phyloP scores from a whole-genome alignment of 352 stramenopile species.

The Pythium aquatile region DNA sequence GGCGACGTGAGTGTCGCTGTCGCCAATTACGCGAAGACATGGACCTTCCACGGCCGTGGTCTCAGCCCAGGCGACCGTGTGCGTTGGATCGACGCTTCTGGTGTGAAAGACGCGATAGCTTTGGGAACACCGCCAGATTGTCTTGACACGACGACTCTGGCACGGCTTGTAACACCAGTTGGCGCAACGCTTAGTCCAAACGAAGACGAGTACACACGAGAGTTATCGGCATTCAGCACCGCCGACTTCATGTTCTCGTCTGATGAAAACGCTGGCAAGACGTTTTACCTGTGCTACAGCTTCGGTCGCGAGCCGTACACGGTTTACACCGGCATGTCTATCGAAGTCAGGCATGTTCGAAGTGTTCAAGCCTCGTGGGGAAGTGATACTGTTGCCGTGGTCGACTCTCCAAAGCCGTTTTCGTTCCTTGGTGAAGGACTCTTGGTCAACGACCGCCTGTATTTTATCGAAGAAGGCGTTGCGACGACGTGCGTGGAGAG shows the following conservation, averaged over 20 bases:
- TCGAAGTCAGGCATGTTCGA: slow-evolving; percentile 50
- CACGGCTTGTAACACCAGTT: slow-evolving; percentile 25
- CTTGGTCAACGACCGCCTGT: slow-evolving; percentile 50
- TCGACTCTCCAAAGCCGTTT: slow-evolving; percentile 51
- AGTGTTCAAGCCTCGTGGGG: slow-evolving; percentile 33
- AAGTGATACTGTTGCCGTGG: slow-evolving; percentile 42
- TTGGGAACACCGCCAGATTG: slow-evolving; percentile 35
- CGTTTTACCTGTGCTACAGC: slow-evolving; percentile 64
- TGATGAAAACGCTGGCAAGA: slow-evolving; percentile 40
- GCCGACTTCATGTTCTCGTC: slow-evolving; percentile 38
- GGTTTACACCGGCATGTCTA: slow-evolving; percentile 40
- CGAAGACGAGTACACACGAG: slow-evolving; percentile 51
- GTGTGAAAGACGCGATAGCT: slow-evolving; percentile 32
- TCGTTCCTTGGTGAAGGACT: slow-evolving; percentile 50
- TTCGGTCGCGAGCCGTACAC: slow-evolving; percentile 65
- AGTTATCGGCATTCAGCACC: slow-evolving; percentile 18
- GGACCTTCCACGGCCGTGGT: slow-evolving; percentile 45
- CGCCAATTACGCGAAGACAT: slow-evolving; percentile 48
- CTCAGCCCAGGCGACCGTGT: slow-evolving; percentile 44
- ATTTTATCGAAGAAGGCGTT: slow-evolving; percentile 47
- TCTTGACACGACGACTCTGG: slow-evolving; percentile 34
- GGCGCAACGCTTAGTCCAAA: slow-evolving; percentile 17
- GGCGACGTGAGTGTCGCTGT: slow-evolving; percentile 46
- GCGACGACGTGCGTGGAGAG: slow-evolving; percentile 39
- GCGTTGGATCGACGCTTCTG: slow-evolving; percentile 48